Evolutionary conservation across 495 filamentous ascomycete species (phyloP).

Genomic region (Aspergillus baeticus): DNA sequence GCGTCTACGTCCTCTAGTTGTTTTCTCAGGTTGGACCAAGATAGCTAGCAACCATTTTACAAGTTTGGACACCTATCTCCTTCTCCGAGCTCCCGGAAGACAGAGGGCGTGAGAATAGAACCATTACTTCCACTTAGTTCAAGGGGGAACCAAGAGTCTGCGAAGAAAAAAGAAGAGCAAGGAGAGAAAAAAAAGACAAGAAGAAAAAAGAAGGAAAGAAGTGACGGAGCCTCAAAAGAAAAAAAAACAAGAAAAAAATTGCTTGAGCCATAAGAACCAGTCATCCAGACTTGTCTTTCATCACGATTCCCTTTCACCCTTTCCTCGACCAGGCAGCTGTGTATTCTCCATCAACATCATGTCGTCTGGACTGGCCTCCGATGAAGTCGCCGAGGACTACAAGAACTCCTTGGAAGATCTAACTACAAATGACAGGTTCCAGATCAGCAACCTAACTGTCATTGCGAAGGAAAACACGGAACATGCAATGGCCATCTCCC

Average conservation of each 20-base stretch:
- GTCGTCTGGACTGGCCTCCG: conserved; percentile 69
- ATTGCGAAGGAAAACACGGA: conserved; percentile 96
- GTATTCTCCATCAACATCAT: conserved; percentile 54
- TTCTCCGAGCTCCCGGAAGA: conserved; percentile 36
- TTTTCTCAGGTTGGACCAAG: conserved; percentile 43
- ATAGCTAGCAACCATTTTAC: conserved; percentile 56
- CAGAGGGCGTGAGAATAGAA: conserved; percentile 35
- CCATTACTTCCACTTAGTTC: conserved; percentile 22
- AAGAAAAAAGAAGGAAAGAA: conserved; percentile 18
- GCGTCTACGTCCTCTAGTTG: conserved; percentile 32
- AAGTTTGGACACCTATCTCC: conserved; percentile 46
- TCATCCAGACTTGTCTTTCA: not conserved
- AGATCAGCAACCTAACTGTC: conserved; percentile 92
- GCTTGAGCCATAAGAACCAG: conserved; percentile 13
- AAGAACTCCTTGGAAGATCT: conserved; percentile 89
- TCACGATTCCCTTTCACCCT: not conserved
- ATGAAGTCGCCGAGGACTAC: conserved; percentile 94
- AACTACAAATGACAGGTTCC: conserved; percentile 80
- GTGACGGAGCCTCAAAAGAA: conserved; percentile 14
- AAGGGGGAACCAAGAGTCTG: conserved; percentile 1
- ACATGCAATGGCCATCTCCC: conserved; percentile 87
- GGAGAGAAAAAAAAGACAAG: conserved; percentile 18
- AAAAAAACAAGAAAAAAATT: conserved; percentile 17
- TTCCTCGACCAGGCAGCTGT: conserved; percentile 10
- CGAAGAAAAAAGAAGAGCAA: not conserved